Evolutionary conservation across 2,329 filamentous ascomycete genomes (phyloP), one percentile per base, ranked within the genome.

Genomic region (Aspergillus neotritici): DNA sequence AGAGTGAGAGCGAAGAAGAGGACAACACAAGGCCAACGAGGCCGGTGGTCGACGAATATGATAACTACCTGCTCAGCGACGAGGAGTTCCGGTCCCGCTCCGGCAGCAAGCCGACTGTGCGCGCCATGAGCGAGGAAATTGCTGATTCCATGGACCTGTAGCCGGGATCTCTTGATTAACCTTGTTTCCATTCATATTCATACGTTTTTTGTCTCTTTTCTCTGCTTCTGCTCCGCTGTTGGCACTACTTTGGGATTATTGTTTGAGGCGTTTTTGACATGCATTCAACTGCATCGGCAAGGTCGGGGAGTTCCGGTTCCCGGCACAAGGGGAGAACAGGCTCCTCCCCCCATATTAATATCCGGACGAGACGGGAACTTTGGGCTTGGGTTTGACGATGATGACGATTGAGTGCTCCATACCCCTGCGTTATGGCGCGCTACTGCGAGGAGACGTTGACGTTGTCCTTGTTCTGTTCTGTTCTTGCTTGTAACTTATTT

Each of bases 101-200:
- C 11, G 57, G 55, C 21, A 69, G 65, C 35, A 73, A 70, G 49
- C 71, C 70, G 32, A 67, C 63, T 15, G 69, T 75, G 10, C 66
- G 74, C 30, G 72, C 71, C 3, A 69, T 76, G 68, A 77, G 74
- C 49, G 73, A 78, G 56, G 72, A 76, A 43, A 67, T 77, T 41
- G 67, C 71, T 37, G 75, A 76, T 37, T 65, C 65, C 9, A 76
- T 78, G 71, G 75, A 78, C 49, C 65, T 77, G 37, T 77, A 58
- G 63, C 46, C 34, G n/a, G 21, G 17, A 35, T 46, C 34, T 6
- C 31, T 30, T 9, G 15, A 28, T 49, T 40, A 14, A 35, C 44
- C n/a, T 32, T 37, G 29, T 40, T 33, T 41, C 13, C 39, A 35
- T 37, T 41, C 34, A 34, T 21, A 33, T 28, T 35, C 8, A 38